A percentile compares a stretch with the other conserved stretches of the same genome.
These are phyloP conservation scores for Hypomontagnella monticulosa DNA, from an alignment of 495 filamentous ascomycete genomes.

Conservation along the genomic window DNA sequence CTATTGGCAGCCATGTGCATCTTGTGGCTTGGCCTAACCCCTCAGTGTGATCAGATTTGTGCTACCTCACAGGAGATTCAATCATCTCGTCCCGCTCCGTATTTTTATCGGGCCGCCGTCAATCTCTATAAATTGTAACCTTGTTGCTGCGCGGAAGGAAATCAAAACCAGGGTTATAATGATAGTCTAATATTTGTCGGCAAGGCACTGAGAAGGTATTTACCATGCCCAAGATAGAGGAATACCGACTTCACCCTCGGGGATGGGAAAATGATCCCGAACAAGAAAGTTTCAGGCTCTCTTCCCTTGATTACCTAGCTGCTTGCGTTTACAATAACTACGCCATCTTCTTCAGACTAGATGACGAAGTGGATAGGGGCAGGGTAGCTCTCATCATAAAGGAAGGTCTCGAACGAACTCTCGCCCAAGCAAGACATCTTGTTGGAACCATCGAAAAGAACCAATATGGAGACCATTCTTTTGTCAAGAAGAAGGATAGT, in stretches of 20 bases:
- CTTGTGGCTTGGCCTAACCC: too few species aligned
- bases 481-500: slow-evolving; percentile 54
- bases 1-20: too few species aligned
- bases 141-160: too few species aligned
- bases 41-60: too few species aligned
- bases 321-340: slow-evolving; percentile 49
- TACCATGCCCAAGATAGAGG: slow-evolving; percentile 23
- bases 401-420: slow-evolving; percentile 51
- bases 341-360: slow-evolving; percentile 52
- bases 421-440: slow-evolving; percentile 55
- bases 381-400: slow-evolving; percentile 44
- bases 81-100: too few species aligned
- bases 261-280: slow-evolving; percentile 34
- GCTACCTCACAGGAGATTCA: too few species aligned
- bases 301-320: slow-evolving; percentile 49
- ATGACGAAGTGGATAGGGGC: slow-evolving; percentile 46
- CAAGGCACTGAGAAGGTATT: not conserved
- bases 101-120: too few species aligned
- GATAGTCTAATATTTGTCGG: too few species aligned
- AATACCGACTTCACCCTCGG: slow-evolving; percentile 24
- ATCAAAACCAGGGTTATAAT: too few species aligned
- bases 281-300: slow-evolving; percentile 33
- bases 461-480: slow-evolving; percentile 47
- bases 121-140: too few species aligned
- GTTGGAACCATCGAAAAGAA: slow-evolving; percentile 56